A percentile compares a stretch with the other conserved stretches of the same genome.
Conservation (phyloP, 495 filamentous ascomycete species). For the Peziza echinospora region DNA sequence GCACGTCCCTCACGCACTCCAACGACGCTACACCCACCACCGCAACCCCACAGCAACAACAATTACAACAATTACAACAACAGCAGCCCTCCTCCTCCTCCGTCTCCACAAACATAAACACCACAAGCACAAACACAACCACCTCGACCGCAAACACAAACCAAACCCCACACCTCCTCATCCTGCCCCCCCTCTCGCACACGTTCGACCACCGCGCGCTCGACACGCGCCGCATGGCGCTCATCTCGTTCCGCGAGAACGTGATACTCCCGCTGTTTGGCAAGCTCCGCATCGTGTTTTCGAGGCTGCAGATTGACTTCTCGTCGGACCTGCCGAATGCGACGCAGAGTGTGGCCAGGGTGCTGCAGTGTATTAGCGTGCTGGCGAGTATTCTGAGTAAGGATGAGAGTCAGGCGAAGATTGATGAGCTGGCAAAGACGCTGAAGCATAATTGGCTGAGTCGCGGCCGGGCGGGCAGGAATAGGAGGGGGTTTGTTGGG, state of each 20-base stretch:
- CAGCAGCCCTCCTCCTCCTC: too few species aligned
- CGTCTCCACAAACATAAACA: too few species aligned
- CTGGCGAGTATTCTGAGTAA: conserved; percentile 45
- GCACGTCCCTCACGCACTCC: too few species aligned
- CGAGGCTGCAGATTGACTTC: conserved; percentile 65
- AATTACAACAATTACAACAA: too few species aligned
- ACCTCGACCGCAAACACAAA: too few species aligned
- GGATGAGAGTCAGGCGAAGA: conserved; percentile 54
- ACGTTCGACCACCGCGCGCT: too few species aligned
- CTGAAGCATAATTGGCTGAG: conserved; percentile 95
- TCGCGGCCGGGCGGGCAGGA: conserved; percentile 67
- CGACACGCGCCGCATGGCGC: conserved; percentile 73
- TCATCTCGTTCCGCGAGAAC: conserved; percentile 74
- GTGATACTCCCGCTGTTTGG: conserved; percentile 74
- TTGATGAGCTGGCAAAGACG: conserved; percentile 61
- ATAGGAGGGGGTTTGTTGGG: conserved; percentile 72
- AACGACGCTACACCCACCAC: too few species aligned
- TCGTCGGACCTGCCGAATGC: conserved; percentile 48
- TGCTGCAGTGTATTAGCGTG: conserved; percentile 92
- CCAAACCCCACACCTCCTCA: too few species aligned
- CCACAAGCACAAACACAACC: too few species aligned
- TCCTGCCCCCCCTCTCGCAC: too few species aligned
- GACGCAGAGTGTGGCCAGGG: conserved; percentile 81
- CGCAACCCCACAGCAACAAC: too few species aligned
- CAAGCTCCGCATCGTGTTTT: conserved; percentile 68